Conservation (phyloP, 1,284 basidiomycete genomes). For the Inonotus obliquus region DNA sequence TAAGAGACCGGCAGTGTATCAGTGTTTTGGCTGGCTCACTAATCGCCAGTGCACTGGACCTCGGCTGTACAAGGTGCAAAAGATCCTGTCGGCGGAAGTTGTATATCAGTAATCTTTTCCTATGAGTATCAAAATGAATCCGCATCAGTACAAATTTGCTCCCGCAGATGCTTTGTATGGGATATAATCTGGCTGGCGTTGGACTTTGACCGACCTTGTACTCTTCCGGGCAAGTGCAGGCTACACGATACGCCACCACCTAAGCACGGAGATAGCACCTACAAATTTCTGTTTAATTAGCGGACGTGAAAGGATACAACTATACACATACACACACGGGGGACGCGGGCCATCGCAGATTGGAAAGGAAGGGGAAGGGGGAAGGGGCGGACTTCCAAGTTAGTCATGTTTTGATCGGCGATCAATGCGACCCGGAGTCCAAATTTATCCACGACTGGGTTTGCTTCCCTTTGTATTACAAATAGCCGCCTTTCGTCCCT, state of each 20-base stretch:
- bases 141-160: neutral
- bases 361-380: neutral
- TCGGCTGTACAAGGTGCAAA: neutral
- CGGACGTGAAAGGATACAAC: neutral
- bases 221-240: neutral
- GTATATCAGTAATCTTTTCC: too few species aligned
- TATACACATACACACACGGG: neutral
- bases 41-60: neutral
- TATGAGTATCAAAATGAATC: neutral
- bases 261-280: neutral
- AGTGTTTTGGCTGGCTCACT: neutral
- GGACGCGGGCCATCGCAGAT: too few species aligned
- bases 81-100: neutral
- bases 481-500: neutral
- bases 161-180: neutral
- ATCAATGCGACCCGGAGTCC: neutral
- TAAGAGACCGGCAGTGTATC: neutral
- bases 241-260: neutral
- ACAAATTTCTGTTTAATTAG: neutral
- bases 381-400: neutral
- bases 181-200: neutral
- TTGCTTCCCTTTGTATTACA: neutral
- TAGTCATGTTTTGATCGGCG: neutral
- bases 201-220: neutral
- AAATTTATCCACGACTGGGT: neutral